A percentile compares a stretch with the other conserved stretches of the same genome.
Conservation (phyloP, 2,329 filamentous ascomycete genomes). For the Byssochlamys sp. region DNA sequence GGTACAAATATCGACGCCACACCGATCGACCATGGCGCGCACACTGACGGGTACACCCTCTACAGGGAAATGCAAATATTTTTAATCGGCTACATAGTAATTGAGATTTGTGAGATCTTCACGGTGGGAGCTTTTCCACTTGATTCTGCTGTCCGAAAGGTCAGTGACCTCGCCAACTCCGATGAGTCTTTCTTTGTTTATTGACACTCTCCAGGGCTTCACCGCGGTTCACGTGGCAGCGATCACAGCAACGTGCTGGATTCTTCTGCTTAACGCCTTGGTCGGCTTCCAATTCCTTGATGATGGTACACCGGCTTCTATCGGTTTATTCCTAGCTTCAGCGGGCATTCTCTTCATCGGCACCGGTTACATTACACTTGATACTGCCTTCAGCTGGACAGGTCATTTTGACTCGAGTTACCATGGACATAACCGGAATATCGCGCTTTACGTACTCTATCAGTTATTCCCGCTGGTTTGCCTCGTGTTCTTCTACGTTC, state of each 20-base stretch:
- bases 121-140: constrained; percentile 83
- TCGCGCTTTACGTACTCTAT: constrained; percentile 88
- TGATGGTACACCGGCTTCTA: constrained; percentile 76
- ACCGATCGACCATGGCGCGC: neutral
- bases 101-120: constrained; percentile 93
- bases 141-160: constrained; percentile 52
- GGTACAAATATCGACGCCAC: constrained; percentile 44
- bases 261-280: constrained; percentile 80
- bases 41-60: neutral
- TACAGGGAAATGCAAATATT: constrained; percentile 95
- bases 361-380: constrained; percentile 88
- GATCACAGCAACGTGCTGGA: constrained; percentile 80
- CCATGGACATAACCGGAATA: constrained; percentile 54
- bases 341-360: constrained; percentile 68
- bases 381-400: constrained; percentile 82
- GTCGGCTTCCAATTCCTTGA: constrained; percentile 91
- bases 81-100: constrained; percentile 71
- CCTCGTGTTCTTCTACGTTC: constrained; percentile 73
- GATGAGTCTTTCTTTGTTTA: neutral
- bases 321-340: constrained; percentile 65
- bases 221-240: constrained; percentile 81
- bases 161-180: constrained; percentile 40
- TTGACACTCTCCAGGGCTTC: constrained; percentile 54
- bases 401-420: constrained; percentile 58
- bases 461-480: constrained; percentile 82